These are phyloP conservation scores for Flaveria brownii DNA, from an alignment of 129 eudicot genomes.

Conservation along the genomic window DNA sequence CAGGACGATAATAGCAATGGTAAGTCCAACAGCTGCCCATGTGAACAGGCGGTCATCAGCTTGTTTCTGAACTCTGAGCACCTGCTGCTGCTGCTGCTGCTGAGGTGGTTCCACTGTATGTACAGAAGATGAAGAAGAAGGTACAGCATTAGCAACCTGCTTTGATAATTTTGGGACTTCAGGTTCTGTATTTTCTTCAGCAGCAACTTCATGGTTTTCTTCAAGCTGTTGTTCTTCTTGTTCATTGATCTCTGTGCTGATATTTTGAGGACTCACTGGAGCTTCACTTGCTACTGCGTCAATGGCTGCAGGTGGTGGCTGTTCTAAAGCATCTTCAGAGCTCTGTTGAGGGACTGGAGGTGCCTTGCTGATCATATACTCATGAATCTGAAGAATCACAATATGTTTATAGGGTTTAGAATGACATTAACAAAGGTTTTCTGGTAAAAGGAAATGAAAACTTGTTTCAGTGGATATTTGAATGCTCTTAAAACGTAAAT, in stretches of 20 bases:
- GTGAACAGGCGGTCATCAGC: conserved; percentile 91
- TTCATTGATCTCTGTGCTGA: conserved; percentile 33
- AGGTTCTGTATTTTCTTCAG: conserved; percentile 34
- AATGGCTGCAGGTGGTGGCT: conserved; percentile 38
- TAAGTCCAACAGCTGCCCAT: conserved; percentile 84
- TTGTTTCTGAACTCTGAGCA: conserved; percentile 50
- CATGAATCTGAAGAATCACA: conserved; percentile 65
- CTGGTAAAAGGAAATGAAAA: neutral
- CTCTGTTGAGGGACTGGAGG: conserved; percentile 65
- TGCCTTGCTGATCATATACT: conserved; percentile 82
- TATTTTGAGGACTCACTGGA: conserved; percentile 38
- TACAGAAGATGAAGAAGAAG: conserved; percentile 25
- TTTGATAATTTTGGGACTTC: conserved; percentile 33
- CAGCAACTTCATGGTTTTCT: conserved; percentile 47
- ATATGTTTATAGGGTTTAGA: conserved; percentile 7
- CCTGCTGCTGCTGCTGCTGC: conserved; percentile 31
- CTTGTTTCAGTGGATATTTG: neutral
- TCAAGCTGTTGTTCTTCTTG: conserved; percentile 39
- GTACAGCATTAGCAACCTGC: conserved; percentile 25
- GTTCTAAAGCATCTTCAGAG: conserved; percentile 25
- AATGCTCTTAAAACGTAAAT: neutral
- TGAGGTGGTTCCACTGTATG: conserved; percentile 33
- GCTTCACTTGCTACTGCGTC: conserved; percentile 35
- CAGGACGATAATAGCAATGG: conserved; percentile 74
- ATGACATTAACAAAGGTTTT: neutral